Percentiles rank a stretch among this genome's conserved stretches.
These are phyloP conservation scores for Xerocomus brunneocitrinus DNA, from an alignment of 768 basidiomycete genomes.

Conservation along the genomic window DNA sequence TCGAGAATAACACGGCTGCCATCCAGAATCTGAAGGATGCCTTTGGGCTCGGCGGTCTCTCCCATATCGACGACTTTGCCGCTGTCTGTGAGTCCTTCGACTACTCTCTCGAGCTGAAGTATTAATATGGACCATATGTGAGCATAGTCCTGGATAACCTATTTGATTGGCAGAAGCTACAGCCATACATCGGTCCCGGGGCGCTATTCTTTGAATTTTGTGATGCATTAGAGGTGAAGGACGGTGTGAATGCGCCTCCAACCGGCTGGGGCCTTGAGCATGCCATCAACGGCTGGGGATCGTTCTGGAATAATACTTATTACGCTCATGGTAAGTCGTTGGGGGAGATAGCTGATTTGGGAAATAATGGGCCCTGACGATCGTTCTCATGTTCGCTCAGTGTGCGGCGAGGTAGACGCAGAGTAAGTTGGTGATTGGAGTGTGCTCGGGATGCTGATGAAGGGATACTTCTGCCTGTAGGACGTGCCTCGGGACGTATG, in stretches of 20 bases:
- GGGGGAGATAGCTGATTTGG: not conserved
- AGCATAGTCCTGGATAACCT: constrained; percentile 41
- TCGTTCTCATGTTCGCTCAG: not conserved
- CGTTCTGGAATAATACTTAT: constrained; percentile 52
- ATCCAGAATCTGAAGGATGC: too few relatives aligned
- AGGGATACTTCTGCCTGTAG: constrained; percentile 29
- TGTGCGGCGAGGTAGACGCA: constrained; percentile 40
- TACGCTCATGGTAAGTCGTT: constrained; percentile 39
- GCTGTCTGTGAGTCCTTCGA: constrained; percentile 41
- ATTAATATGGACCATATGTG: constrained; percentile 19
- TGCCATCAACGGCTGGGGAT: constrained; percentile 59
- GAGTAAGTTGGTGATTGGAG: constrained; percentile 39
- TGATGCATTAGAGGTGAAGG: constrained; percentile 36
- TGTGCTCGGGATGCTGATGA: constrained; percentile 21
- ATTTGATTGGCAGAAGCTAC: constrained; percentile 68
- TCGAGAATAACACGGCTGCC: constrained; percentile 5
- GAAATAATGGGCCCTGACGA: not conserved
- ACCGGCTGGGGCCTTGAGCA: constrained; percentile 17
- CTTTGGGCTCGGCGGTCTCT: too few relatives aligned
- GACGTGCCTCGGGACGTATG: constrained; percentile 40
- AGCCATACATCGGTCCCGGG: constrained; percentile 44
- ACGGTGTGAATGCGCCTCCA: constrained; percentile 39
- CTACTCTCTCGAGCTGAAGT: not conserved
- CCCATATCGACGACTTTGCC: constrained; percentile 65
- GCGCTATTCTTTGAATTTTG: constrained; percentile 37